Base-by-base conservation (phyloP, 1,284 basidiomycete species). In the Naganishia liquefaciens region DNA sequence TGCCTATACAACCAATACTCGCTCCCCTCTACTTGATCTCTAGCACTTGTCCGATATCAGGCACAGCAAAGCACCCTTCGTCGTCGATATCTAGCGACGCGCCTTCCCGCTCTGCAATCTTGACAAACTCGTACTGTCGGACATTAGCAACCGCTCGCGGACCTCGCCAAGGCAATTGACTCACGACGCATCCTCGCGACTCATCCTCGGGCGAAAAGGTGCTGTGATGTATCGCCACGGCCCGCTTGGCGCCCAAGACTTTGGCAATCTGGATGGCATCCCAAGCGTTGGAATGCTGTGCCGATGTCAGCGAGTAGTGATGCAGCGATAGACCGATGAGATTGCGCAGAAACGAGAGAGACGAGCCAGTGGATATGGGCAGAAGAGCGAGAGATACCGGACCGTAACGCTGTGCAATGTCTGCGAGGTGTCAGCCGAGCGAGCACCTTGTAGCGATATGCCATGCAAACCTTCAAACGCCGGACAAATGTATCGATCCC, bases 151-250 rank as follows among this genome's bases (percentile, higher is more conserved):
- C 30, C 13, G 27, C 21, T 21, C 13, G 19, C 33, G 43, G 42
- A 53, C 50, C 23, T 21, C 10, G 43, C 27, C 47, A 10, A 19
- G 39, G 6, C 25, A n/a, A 23, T 25, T 6, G 6, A 63, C 65
- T 58, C 23, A 67, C 62, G 23, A 68, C 40, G 54, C 55, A 62
- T 19, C 76, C 78, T 44, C 78, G 66, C 9, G 74, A 71, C 67
- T 79, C 78, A 21, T 76, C 72, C 5, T 66, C 66, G 62, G 78
- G 76, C 62, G 76, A 78, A 66, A 79, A 79, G 10, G 78, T 79
- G n/a, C 77, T 77, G 74, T 77, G 78, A 68, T 79, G 78, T 27
- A 79, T 75, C 10, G 75, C 78, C 27, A 79, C 30, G 5, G 69
- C 69, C n/a, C 76, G 68, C 40, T 71, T 60, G 13, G 72, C 68